Base-by-base conservation (phyloP, 2,329 filamentous ascomycete species). In the Colletotrichum scovillei region DNA sequence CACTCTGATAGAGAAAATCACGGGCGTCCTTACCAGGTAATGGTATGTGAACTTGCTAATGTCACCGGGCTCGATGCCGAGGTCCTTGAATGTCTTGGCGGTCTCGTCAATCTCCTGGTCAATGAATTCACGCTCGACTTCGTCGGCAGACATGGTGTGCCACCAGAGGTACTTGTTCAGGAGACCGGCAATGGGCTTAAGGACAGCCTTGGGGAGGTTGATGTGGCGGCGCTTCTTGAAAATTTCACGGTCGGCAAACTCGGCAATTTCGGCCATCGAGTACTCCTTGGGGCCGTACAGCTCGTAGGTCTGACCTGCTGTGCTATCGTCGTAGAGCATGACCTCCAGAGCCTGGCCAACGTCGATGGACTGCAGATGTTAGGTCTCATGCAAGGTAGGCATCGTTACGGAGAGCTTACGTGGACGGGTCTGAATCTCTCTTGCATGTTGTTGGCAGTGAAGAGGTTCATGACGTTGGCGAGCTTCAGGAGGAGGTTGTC, bases 61-160 rank as follows among this genome's bases (percentile, higher is more conserved):
- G 76, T 98, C 95, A 59, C 91, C 93, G 35, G 96, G 94, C 84
- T 95, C 93, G 76, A 99, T 98, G 74, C 91, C 94, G 59, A 99
- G 89, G 81, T 98, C 95, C 84, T 94, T 94, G 86, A 98, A 97
- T 1, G 97, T 98, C 90, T 98, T 98, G 76, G 97, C 97, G 42
- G 88, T 91, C 72, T 92, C 91, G 83, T 99, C 97, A 80, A 99
- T 97, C 78, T 91, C 87, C 84, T 99, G 97, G 84, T 99, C 94
- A 78, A 97, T 91, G 84, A 96, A 97, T 83, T 99, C 95, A 75
- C 93, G 90, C 87, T 98, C 95, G 14, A 99, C 89, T 82, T 97
- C 92, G 79, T 98, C 95, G 52, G 91, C 91, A 42, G 94, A 95
- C 75, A 93, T 87, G 59, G 93, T 91, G 57, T 92, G 93, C 95